Evolutionary conservation across 2,329 filamentous ascomycete genomes (phyloP), one percentile per base, ranked within the genome.

Genomic region (Cladorrhinum sp.): DNA sequence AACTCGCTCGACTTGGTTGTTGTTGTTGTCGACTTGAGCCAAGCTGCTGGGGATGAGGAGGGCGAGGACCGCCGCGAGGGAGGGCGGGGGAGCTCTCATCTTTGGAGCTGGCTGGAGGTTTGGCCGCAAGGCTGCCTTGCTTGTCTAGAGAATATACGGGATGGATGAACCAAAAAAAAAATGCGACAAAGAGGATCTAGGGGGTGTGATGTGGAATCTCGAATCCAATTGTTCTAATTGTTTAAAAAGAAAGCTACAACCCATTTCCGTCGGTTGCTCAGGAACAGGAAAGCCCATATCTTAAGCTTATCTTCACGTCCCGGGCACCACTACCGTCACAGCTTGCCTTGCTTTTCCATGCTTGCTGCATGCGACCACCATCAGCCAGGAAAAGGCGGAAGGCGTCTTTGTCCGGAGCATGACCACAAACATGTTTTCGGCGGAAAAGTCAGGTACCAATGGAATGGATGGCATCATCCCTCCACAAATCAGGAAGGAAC

Each of bases 1-100:
- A 55, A 84, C 76, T 24, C 73, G 78, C 55, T 76, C 73, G 56
- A 83, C 76, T 21, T 73, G 77, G 53, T 76, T 73, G 42, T 68
- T 70, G 53, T 76, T 73, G 42, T 68, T 70, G 18, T 64, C 62
- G 12, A 71, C 67, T 55, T 77, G 73, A 7, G 74, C 76, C 16
- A 67, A 61, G 33, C 65, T 60, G 36, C 65, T 63, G 20, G 64
- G 61, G 23, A 71, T 53, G 24, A 76, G 62, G 42, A 67, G 57
- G 21, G 65, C 55, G 24, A 73, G 51, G n/a, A 67, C 48, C 1
- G 69, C 56, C 14, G 65, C 48, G 9, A 67, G 58, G 20, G 69
- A 55, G 53, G 61, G 39, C 53, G 62, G 18, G 6, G 33, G 24
- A 18, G 20, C 33, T 48, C 20, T 9, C 14, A 51, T 51, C 26